phyloP scores from a whole-genome alignment of 2,329 filamentous ascomycete species.

The Pyrenophora graminea region DNA sequence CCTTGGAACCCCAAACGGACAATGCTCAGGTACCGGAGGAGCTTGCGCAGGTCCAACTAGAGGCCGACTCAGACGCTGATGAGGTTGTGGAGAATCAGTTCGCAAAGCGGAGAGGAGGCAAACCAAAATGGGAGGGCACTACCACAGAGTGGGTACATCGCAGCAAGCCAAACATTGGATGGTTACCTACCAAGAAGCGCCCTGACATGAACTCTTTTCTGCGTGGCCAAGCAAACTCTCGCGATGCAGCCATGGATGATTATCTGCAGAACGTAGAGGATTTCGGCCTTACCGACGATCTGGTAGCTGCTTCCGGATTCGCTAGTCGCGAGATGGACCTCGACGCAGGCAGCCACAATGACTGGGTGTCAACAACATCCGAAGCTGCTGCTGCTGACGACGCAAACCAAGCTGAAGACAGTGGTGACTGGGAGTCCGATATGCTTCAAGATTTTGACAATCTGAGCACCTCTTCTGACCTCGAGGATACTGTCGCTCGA shows the following conservation, averaged over 20 bases:
- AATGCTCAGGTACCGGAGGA: slow-evolving; percentile 2
- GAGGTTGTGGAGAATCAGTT: slow-evolving; percentile 29
- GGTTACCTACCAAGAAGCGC: slow-evolving; percentile 33
- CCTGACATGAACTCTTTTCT: slow-evolving; percentile 30
- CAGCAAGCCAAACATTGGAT: slow-evolving; percentile 45
- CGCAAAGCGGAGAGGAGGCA: slow-evolving; percentile 31
- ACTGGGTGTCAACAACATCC: slow-evolving; percentile 32
- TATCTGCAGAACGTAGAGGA: slow-evolving; percentile 70
- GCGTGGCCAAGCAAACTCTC: slow-evolving; percentile 23
- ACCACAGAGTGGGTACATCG: slow-evolving; percentile 39
- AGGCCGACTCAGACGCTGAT: slow-evolving; percentile 30
- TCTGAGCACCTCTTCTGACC: slow-evolving; percentile 56
- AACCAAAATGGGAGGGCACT: slow-evolving; percentile 36
- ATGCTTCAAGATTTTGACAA: slow-evolving; percentile 55
- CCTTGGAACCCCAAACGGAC: not conserved
- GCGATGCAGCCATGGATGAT: slow-evolving; percentile 60
- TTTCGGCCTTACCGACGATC: slow-evolving; percentile 46
- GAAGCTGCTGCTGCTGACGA: slow-evolving; percentile 16
- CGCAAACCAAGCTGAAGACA: slow-evolving; percentile 14
- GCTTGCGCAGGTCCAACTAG: not conserved
- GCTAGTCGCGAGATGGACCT: slow-evolving; percentile 42
- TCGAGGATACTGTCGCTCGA: slow-evolving; percentile 47
- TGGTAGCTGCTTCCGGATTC: slow-evolving; percentile 31
- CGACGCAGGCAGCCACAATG: slow-evolving; percentile 37
- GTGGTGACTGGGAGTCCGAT: slow-evolving; percentile 50